phyloP scores from a whole-genome alignment of 1,284 basidiomycete species.

The Rhodotorula sp. region DNA sequence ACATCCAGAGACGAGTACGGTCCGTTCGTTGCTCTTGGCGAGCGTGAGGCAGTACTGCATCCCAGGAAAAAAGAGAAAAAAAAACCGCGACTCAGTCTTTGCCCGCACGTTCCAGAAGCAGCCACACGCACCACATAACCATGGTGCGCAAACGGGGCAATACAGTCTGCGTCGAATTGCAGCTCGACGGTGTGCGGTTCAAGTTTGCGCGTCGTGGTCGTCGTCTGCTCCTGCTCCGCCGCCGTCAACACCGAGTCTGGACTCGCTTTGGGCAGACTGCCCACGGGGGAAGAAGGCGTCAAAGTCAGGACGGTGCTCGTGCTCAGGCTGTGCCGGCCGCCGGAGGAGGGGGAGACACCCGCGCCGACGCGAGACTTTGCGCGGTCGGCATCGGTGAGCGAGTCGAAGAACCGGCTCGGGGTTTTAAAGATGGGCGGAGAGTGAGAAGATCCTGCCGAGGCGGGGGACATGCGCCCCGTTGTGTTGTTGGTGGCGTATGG shows the following conservation, averaged over 20 bases:
- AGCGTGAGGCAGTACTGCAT: constrained; percentile 70
- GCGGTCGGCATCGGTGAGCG: constrained; percentile 33
- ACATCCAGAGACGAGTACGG: constrained; percentile 69
- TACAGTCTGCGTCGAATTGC: constrained; percentile 65
- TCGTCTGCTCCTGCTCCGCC: neutral
- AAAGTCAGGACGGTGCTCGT: neutral
- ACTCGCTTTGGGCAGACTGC: neutral
- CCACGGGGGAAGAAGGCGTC: neutral
- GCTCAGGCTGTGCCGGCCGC: neutral
- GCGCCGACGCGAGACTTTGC: neutral
- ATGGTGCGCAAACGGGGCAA: constrained; percentile 83
- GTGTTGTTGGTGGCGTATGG: neutral
- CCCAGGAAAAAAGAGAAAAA: no score
- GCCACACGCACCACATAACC: constrained; percentile 65
- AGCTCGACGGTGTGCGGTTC: constrained; percentile 42
- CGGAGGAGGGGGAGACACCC: neutral
- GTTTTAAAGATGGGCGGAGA: constrained; percentile 36
- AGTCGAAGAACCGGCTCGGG: constrained; percentile 44
- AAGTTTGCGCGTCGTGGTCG: neutral
- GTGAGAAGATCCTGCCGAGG: constrained; percentile 12
- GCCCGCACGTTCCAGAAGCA: no score
- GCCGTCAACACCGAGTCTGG: neutral
- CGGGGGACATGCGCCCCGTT: constrained; percentile 6
- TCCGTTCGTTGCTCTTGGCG: constrained; percentile 52
- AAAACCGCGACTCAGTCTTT: neutral